Percentiles rank a stretch among this genome's conserved stretches.
phyloP scores from a whole-genome alignment of 2,329 filamentous ascomycete genomes.

The Aspergillus sp. region DNA sequence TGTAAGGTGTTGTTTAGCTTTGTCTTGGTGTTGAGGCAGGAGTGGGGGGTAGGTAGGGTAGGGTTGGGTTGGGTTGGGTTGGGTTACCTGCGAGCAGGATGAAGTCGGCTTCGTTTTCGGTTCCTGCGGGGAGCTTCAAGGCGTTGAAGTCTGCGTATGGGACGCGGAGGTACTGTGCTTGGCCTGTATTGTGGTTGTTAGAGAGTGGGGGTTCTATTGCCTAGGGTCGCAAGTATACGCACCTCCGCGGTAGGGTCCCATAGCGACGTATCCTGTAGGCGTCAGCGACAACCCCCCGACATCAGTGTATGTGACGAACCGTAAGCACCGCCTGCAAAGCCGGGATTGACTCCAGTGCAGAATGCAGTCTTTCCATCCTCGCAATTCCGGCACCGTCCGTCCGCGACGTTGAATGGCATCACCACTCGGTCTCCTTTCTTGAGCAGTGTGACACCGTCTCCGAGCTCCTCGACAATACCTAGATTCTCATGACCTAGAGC shows the following conservation, averaged over 20 bases:
- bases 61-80: background rate
- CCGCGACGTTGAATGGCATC: conserved; percentile 65
- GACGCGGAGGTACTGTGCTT: conserved; percentile 65
- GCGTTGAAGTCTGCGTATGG: conserved; percentile 69
- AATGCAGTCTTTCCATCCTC: conserved; percentile 66
- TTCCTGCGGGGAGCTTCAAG: conserved; percentile 60
- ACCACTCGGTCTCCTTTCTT: conserved; percentile 65
- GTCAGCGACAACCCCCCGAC: background rate
- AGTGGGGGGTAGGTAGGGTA: background rate
- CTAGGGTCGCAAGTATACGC: background rate
- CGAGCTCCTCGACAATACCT: conserved; percentile 58
- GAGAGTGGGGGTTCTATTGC: background rate
- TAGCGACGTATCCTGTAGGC: conserved; percentile 46
- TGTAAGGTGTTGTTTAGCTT: background rate
- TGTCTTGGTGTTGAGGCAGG: background rate
- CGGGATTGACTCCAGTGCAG: conserved; percentile 63
- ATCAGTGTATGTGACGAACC: conserved; percentile 36
- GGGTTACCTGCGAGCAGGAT: conserved; percentile 46
- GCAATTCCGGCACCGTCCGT: conserved; percentile 63
- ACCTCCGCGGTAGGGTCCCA: conserved; percentile 51
- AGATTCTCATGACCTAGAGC: conserved; percentile 57
- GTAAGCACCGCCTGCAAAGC: conserved; percentile 61
- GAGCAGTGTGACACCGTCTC: conserved; percentile 59
- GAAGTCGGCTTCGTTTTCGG: conserved; percentile 56
- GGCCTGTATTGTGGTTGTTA: conserved; percentile 24